Evolutionary conservation across 1,284 basidiomycete species (phyloP).

Genomic region (Somion occarium): DNA sequence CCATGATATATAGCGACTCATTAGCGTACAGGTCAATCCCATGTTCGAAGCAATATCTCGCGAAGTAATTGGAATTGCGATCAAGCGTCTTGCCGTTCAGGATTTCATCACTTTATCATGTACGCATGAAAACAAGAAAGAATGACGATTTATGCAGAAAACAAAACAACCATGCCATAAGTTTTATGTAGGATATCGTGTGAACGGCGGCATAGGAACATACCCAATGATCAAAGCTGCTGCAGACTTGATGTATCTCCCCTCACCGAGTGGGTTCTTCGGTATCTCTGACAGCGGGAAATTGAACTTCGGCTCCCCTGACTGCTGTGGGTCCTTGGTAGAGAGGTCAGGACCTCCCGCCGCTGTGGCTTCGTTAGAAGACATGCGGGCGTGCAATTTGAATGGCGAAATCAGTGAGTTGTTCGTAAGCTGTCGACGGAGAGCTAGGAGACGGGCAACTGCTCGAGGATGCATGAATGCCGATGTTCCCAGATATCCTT

Average conservation of each 20-base stretch:
- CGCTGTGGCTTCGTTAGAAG: slow-evolving; percentile 10
- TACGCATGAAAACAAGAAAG: not conserved
- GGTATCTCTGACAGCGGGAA: slow-evolving; percentile 57
- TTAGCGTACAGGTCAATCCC: slow-evolving; percentile 78
- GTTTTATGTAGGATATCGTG: too few relatives aligned
- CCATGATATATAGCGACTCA: not conserved
- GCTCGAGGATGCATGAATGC: slow-evolving; percentile 9
- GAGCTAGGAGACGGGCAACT: slow-evolving; percentile 11
- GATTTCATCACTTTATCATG: slow-evolving; percentile 67
- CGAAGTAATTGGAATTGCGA: slow-evolving; percentile 82
- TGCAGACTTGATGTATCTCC: slow-evolving; percentile 64
- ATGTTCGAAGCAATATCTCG: slow-evolving; percentile 83
- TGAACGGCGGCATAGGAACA: slow-evolving; percentile 22
- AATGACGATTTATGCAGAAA: not conserved
- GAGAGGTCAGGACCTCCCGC: slow-evolving; percentile 6
- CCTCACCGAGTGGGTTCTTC: slow-evolving; percentile 61
- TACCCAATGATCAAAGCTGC: slow-evolving; percentile 75
- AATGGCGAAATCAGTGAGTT: not conserved
- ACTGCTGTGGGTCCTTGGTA: not conserved
- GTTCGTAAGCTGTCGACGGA: slow-evolving; percentile 12
- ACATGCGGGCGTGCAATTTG: not conserved
- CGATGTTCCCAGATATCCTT: not conserved
- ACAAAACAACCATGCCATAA: too few relatives aligned
- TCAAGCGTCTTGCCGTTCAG: slow-evolving; percentile 87
- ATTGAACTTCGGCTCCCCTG: slow-evolving; percentile 18